A percentile compares a stretch with the other conserved stretches of the same genome.
Evolutionary conservation across 208 protist species (phyloP).

Genomic region (Histomonas meleagridis): DNA sequence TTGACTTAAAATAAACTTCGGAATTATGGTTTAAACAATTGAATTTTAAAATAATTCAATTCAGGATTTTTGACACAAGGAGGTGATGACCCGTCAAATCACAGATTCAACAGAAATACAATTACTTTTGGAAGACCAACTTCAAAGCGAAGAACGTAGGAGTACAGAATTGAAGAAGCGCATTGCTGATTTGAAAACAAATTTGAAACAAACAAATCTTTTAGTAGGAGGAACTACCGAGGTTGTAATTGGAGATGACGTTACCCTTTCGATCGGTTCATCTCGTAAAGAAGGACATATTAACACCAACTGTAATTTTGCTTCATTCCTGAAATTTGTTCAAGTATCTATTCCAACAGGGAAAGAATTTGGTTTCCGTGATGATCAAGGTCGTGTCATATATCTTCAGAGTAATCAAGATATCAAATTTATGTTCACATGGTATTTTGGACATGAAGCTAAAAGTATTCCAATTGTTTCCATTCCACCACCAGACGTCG

Average conservation of each 20-base stretch:
- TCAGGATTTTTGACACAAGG: too few relatives aligned
- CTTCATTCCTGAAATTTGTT: background rate
- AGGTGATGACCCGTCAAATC: too few relatives aligned
- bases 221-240: background rate
- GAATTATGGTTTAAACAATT: too few relatives aligned
- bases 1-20: too few relatives aligned
- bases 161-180: background rate
- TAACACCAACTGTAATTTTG: background rate
- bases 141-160: background rate
- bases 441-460: slow-evolving; percentile 29
- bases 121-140: background rate
- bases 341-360: background rate
- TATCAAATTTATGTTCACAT: background rate
- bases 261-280: background rate
- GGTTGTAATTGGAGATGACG: background rate
- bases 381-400: background rate
- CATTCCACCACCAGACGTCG: background rate
- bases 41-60: too few relatives aligned
- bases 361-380: background rate
- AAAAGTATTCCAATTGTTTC: background rate
- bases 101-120: background rate
- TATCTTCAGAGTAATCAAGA: background rate
- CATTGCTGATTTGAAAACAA: background rate
- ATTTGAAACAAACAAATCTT: background rate
- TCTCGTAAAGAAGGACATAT: background rate